Percentiles rank a stretch among this genome's conserved stretches.
Conservation (phyloP, 768 basidiomycete species). For the Boletus tomentosulus region DNA sequence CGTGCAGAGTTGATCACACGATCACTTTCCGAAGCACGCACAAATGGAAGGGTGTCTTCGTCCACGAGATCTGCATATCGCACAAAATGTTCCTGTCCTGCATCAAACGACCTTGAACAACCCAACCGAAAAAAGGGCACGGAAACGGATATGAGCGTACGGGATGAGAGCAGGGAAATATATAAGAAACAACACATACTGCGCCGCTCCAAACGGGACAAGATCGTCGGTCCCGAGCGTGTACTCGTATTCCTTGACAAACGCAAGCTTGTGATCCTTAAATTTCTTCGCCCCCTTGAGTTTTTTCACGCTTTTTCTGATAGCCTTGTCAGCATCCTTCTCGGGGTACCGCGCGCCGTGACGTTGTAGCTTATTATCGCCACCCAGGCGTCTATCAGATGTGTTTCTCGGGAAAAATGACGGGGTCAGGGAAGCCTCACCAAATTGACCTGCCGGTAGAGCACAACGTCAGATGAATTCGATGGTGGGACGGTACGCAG, state of each 20-base stretch:
- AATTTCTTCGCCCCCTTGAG: conserved; percentile 44
- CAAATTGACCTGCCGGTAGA: conserved; percentile 13
- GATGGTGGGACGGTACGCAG: no score
- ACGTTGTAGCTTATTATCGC: conserved; percentile 54
- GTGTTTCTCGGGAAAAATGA: neutral
- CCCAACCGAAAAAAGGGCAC: neutral
- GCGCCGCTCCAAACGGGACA: conserved; percentile 58
- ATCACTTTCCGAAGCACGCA: conserved; percentile 41
- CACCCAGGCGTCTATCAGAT: neutral
- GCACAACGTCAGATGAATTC: no score
- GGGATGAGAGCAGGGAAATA: no score
- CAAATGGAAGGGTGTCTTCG: conserved; percentile 44
- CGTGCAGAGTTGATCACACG: conserved; percentile 62
- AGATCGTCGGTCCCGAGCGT: conserved; percentile 53
- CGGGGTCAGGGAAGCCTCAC: neutral
- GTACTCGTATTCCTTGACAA: conserved; percentile 54
- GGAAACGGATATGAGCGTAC: neutral
- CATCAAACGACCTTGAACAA: conserved; percentile 39
- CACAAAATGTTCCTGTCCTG: conserved; percentile 45
- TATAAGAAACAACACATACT: conserved; percentile 60
- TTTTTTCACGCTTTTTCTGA: conserved; percentile 47
- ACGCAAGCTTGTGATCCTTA: conserved; percentile 42
- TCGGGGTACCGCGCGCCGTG: conserved; percentile 72
- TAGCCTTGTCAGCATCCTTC: conserved; percentile 34
- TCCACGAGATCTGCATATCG: conserved; percentile 50